phyloP scores from a whole-genome alignment of 352 stramenopile genomes.

The Phytophthora idaei region DNA sequence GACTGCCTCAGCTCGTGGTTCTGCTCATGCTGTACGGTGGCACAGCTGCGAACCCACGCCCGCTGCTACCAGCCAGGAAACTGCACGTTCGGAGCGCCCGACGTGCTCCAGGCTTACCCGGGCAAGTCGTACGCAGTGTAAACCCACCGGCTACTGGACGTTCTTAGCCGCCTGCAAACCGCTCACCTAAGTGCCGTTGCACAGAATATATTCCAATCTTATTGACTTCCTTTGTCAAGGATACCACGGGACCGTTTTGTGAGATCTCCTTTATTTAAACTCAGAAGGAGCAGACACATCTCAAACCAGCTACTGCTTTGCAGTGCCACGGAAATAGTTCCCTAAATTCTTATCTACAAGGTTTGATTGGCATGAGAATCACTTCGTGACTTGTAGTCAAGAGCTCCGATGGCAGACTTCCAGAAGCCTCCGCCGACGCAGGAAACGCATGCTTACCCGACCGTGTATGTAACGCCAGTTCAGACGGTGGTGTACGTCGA shows the following conservation, averaged over 20 bases:
- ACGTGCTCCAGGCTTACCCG: slow-evolving; percentile 41
- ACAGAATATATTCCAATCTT: slow-evolving; percentile 17
- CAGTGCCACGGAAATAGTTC: background rate
- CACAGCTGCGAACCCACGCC: slow-evolving; percentile 47
- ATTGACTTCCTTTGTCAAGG: background rate
- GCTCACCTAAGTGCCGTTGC: slow-evolving; percentile 23
- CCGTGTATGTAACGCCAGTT: slow-evolving; percentile 18
- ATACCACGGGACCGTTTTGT: background rate
- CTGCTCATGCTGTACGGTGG: slow-evolving; percentile 48
- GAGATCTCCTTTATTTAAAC: no score
- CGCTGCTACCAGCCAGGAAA: slow-evolving; percentile 51
- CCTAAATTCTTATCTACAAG: background rate
- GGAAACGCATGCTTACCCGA: slow-evolving; percentile 19
- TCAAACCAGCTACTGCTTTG: no score
- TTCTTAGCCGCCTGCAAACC: slow-evolving; percentile 1
- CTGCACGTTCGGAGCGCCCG: slow-evolving; percentile 48
- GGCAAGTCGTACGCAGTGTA: slow-evolving; percentile 41
- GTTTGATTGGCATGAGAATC: background rate
- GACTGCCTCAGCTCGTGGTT: slow-evolving; percentile 50
- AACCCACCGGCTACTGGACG: slow-evolving; percentile 3
- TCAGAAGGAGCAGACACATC: no score
- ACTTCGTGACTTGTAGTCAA: slow-evolving; percentile 9
- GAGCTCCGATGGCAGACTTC: slow-evolving; percentile 22
- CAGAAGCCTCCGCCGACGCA: slow-evolving; percentile 21
- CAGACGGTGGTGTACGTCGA: slow-evolving; percentile 28